Evolutionary conservation across 2,329 filamentous ascomycete genomes (phyloP), one percentile per base, ranked within the genome.

Genomic region (Aureobasidium uvarum): DNA sequence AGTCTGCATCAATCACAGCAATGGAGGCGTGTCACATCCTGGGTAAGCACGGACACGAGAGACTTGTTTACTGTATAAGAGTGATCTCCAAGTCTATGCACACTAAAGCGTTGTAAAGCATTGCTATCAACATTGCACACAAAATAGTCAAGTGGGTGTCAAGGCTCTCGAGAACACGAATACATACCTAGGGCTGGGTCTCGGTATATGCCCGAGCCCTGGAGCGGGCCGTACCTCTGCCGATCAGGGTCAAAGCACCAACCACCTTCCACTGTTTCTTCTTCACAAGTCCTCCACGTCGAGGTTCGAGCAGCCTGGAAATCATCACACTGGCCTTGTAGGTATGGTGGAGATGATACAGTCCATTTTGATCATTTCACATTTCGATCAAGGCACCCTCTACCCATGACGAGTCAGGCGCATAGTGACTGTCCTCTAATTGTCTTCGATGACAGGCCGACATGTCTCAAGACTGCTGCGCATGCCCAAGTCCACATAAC

Each of bases 401-500:
- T 5, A 8, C 28, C 41, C 38, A 45, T 6, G 16, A 16, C 18
- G 16, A 33, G 55, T 45, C 55, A 45, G 55, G 18, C 33, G 55
- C 55, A 41, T 20, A n/a, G 11, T 6, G 10, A 25, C 25, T 45
- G 25, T 10, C 38, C 41, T 58, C 7, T 45, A 31, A 18, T 33
- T 58, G 25, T 23, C 25, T 33, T 23, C 39, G 38, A n/a, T 16
- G 31, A 45, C 39, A 43, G 11, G 43, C 38, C 31, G 43, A 60
- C 16, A 5, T 60, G 41, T 60, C 31, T 60, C 41, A 48, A 48
- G 20, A 23, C n/a, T 28, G 43, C 23, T 36, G 56, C 56, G 41
- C 28, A 46, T 60, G 28, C 31, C 6, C 28, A 8, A 20, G 31
- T 60, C 41, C 43, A 18, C 43, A 13, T 28, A 38, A 28, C 11